Conservation (phyloP, 306 rosid genomes). For the Corylus americana region DNA sequence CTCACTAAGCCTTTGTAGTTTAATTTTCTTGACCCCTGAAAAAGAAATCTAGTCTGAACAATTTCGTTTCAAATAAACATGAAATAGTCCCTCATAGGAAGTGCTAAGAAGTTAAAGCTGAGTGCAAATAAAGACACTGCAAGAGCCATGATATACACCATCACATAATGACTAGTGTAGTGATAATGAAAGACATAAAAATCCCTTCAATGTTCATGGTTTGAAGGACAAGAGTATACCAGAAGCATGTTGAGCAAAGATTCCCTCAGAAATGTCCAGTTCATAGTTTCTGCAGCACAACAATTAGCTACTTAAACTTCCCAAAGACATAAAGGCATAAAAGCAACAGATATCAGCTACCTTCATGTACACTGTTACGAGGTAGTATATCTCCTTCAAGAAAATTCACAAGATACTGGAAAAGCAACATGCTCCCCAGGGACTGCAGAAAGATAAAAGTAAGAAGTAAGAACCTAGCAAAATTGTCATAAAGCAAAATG, state of each 20-base stretch:
- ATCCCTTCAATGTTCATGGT: conserved; percentile 22
- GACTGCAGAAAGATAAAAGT: conserved; percentile 49
- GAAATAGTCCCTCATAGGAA: conserved; percentile 11
- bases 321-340: conserved; percentile 20
- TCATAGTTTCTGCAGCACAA: conserved; percentile 58
- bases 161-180: background rate
- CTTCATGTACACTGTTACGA: conserved; percentile 53
- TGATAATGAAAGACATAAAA: conserved; percentile 23
- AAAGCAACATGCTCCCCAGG: conserved; percentile 61
- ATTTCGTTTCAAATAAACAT: conserved; percentile 7
- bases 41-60: conserved; percentile 29
- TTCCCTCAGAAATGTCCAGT: conserved; percentile 76
- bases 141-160: conserved; percentile 6
- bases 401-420: conserved; percentile 72
- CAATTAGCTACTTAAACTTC: conserved; percentile 28
- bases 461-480: conserved; percentile 14
- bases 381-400: conserved; percentile 76
- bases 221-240: conserved; percentile 45
- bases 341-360: conserved; percentile 32
- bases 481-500: background rate
- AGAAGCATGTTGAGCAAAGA: conserved; percentile 72
- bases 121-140: background rate
- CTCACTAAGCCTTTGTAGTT: conserved; percentile 71
- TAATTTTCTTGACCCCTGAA: conserved; percentile 74
- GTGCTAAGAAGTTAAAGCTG: conserved; percentile 7